phyloP scores from a whole-genome alignment of 1,284 basidiomycete species.

The Veloporphyrellus conicus region DNA sequence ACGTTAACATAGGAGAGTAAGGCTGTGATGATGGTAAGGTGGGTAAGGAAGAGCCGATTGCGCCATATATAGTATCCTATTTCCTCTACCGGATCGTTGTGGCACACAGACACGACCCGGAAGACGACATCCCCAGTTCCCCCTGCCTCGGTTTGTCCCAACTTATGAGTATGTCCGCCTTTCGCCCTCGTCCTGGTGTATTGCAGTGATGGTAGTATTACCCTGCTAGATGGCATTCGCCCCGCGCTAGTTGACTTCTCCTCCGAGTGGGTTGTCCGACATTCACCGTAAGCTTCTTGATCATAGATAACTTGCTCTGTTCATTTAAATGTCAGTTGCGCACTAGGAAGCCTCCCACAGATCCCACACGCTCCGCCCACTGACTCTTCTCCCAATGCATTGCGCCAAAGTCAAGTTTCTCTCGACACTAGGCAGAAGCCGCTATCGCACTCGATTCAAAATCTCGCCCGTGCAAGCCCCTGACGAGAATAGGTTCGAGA shows the following conservation, averaged over 20 bases:
- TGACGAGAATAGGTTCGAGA: too few species aligned
- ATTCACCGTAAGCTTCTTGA: slow-evolving; percentile 13
- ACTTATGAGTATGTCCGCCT: slow-evolving; percentile 27
- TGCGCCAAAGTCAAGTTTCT: too few species aligned
- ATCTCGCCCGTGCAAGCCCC: too few species aligned
- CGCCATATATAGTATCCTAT: slow-evolving; percentile 32
- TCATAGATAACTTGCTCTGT: background rate
- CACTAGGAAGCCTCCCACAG: slow-evolving; percentile 15
- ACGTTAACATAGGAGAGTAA: slow-evolving; percentile 39
- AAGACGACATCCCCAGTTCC: slow-evolving; percentile 13
- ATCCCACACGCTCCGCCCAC: slow-evolving; percentile 2
- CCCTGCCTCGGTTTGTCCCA: slow-evolving; percentile 26
- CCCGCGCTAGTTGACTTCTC: slow-evolving; percentile 19
- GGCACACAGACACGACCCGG: slow-evolving; percentile 12
- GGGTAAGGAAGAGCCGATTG: slow-evolving; percentile 54
- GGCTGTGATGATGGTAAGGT: slow-evolving; percentile 43
- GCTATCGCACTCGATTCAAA: too few species aligned
- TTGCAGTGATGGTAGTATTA: background rate
- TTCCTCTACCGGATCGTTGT: slow-evolving; percentile 27
- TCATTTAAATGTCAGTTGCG: background rate
- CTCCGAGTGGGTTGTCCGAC: slow-evolving; percentile 1
- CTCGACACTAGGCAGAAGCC: too few species aligned
- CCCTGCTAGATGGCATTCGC: slow-evolving; percentile 23
- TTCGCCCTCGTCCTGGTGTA: background rate
- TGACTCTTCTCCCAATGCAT: too few species aligned